A percentile compares a stretch with the other conserved stretches of the same genome.
Conservation (phyloP, 352 stramenopile genomes). For the Globisporangium iwayamae region DNA sequence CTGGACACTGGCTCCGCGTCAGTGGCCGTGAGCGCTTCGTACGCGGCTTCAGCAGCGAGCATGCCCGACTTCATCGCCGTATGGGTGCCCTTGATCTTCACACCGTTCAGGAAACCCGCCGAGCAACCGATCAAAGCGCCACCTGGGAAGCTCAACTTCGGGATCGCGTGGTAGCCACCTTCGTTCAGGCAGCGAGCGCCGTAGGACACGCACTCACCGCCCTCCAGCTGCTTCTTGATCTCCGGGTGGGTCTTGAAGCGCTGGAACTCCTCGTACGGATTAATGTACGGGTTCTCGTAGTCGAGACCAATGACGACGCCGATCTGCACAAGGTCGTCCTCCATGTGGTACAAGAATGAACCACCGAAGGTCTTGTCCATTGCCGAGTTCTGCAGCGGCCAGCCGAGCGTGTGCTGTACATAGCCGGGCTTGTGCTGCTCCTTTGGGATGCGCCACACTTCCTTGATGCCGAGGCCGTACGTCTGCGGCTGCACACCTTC, state of each 20-base stretch:
- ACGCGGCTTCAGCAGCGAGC: constrained; percentile 95
- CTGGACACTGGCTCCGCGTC: constrained; percentile 57
- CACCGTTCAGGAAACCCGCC: constrained; percentile 97
- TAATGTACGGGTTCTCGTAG: constrained; percentile 99
- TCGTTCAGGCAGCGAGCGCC: constrained; percentile 93
- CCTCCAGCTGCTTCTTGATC: constrained; percentile 92
- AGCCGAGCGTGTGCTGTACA: constrained; percentile 98
- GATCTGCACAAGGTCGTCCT: constrained; percentile 93
- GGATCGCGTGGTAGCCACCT: constrained; percentile 97
- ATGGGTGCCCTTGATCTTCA: constrained; percentile 99
- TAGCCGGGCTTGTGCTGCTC: constrained; percentile 92
- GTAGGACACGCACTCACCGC: constrained; percentile 97
- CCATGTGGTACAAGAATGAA: constrained; percentile 99
- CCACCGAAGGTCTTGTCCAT: constrained; percentile 97
- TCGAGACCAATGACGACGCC: constrained; percentile 97
- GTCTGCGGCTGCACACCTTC: constrained; percentile 91
- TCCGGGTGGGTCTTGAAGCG: constrained; percentile 97
- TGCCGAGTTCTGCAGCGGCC: constrained; percentile 90
- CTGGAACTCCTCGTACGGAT: constrained; percentile 99
- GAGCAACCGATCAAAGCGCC: constrained; percentile 95
- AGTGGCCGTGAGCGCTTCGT: constrained; percentile 76
- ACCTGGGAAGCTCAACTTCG: constrained; percentile 98
- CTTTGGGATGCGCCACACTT: constrained; percentile 92
- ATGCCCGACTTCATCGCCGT: constrained; percentile 99
- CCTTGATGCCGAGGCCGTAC: constrained; percentile 99